Conservation (phyloP, 1,139 yeast genomes). For the Diutina scorzettiae region DNA sequence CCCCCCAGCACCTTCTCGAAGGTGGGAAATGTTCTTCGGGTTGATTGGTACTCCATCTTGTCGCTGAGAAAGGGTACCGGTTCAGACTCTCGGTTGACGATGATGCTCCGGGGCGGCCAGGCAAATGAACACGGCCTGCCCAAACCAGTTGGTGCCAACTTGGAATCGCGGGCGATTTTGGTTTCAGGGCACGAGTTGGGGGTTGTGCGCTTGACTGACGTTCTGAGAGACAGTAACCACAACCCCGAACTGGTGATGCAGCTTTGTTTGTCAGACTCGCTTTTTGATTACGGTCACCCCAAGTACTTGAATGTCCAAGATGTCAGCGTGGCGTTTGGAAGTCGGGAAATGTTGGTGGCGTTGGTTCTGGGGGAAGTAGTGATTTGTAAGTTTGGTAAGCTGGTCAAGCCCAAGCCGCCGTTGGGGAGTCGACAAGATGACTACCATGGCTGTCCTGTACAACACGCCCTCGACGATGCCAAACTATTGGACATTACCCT, state of each 20-base stretch:
- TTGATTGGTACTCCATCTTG: slow-evolving; percentile 71
- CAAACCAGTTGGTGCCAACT: slow-evolving; percentile 43
- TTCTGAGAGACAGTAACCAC: slow-evolving; percentile 63
- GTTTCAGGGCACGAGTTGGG: slow-evolving; percentile 82
- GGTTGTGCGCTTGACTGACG: slow-evolving; percentile 66
- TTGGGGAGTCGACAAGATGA: slow-evolving; percentile 12
- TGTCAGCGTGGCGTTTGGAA: slow-evolving; percentile 66
- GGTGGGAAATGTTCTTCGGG: slow-evolving; percentile 45
- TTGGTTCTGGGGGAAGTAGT: slow-evolving; percentile 64
- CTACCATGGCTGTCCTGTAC: slow-evolving; percentile 20
- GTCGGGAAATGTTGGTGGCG: slow-evolving; percentile 66
- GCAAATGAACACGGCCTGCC: slow-evolving; percentile 21
- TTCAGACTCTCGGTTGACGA: slow-evolving; percentile 24
- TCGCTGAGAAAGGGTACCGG: slow-evolving; percentile 18
- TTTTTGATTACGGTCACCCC: slow-evolving; percentile 19
- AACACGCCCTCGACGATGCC: slow-evolving; percentile 26
- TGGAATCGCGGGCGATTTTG: slow-evolving; percentile 44
- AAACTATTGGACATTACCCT: slow-evolving; percentile 21
- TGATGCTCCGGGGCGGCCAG: slow-evolving; percentile 66
- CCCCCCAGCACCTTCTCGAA: slow-evolving; percentile 55
- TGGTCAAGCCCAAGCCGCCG: slow-evolving; percentile 7
- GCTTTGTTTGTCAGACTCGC: slow-evolving; percentile 24
- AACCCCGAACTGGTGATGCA: slow-evolving; percentile 37
- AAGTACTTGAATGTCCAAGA: slow-evolving; percentile 33
- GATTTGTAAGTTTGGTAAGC: slow-evolving; percentile 57